These are phyloP conservation scores for Penicillium paxilli DNA, from an alignment of 495 filamentous ascomycete species.

Conservation along the genomic window DNA sequence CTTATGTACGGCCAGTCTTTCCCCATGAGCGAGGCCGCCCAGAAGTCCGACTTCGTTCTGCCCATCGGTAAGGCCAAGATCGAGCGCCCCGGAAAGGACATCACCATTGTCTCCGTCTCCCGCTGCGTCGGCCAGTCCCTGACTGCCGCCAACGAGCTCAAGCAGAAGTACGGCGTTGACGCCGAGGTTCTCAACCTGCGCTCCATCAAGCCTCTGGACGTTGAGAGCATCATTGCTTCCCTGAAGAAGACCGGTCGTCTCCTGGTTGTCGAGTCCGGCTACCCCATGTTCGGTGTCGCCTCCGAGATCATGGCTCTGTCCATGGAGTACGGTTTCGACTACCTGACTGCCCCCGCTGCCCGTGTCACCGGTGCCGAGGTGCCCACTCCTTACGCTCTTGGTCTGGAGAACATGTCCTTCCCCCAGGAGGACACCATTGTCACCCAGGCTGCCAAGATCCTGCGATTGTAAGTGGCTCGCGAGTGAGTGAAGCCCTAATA, in stretches of 20 bases:
- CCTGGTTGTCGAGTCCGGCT: conserved; percentile 91
- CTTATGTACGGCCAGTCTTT: conserved; percentile 91
- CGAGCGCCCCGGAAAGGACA: conserved; percentile 90
- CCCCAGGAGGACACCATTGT: conserved; percentile 83
- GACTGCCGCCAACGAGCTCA: conserved; percentile 80
- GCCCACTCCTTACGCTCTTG: conserved; percentile 86
- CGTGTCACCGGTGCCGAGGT: conserved; percentile 95
- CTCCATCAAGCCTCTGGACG: conserved; percentile 92
- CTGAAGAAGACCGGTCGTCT: conserved; percentile 97
- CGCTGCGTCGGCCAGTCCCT: conserved; percentile 94
- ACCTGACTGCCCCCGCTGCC: conserved; percentile 88
- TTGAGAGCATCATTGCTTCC: conserved; percentile 91
- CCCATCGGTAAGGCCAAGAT: conserved; percentile 99
- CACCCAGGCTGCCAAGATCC: conserved; percentile 77
- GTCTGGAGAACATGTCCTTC: conserved; percentile 90
- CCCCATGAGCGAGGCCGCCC: conserved; percentile 93
- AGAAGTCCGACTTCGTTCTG: conserved; percentile 92
- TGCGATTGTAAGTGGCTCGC: conserved; percentile 61
- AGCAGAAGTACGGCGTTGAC: conserved; percentile 95
- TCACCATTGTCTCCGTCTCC: conserved; percentile 92
- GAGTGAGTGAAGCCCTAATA: conserved; percentile 24
- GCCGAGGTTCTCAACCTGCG: conserved; percentile 97
- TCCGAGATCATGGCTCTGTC: conserved; percentile 90
- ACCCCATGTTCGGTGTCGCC: conserved; percentile 88
- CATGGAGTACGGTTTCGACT: conserved; percentile 98